Percentiles rank a stretch among this genome's conserved stretches.
Evolutionary conservation across 2,329 filamentous ascomycete species (phyloP).

Genomic region (Aphanocladium album): DNA sequence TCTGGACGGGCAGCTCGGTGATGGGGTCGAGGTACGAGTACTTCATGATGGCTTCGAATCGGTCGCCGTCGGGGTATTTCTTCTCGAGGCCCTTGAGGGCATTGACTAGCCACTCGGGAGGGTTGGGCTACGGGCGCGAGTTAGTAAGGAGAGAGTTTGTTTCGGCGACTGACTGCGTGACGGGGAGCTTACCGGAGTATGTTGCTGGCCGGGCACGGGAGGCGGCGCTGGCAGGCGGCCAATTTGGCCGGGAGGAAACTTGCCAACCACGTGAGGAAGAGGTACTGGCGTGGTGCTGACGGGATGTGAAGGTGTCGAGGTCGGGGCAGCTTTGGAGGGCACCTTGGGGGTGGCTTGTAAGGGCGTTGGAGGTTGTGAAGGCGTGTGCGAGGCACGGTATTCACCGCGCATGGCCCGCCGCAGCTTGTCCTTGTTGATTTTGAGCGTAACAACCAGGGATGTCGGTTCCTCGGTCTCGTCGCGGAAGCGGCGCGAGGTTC

Average conservation of each 20-base stretch:
- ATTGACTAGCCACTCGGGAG: constrained; percentile 77
- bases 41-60: constrained; percentile 88
- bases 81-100: constrained; percentile 68
- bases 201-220: constrained; percentile 50
- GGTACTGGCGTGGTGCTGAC: constrained; percentile 29
- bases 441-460: constrained; percentile 70
- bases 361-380: constrained; percentile 32
- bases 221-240: constrained; percentile 66
- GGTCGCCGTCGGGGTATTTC: constrained; percentile 67
- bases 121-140: constrained; percentile 58
- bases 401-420: constrained; percentile 58
- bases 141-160: not conserved
- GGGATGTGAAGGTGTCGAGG: constrained; percentile 33
- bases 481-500: constrained; percentile 60
- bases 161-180: not conserved
- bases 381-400: constrained; percentile 34
- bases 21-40: constrained; percentile 73
- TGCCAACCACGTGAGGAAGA: constrained; percentile 22
- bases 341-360: constrained; percentile 28
- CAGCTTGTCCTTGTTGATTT: constrained; percentile 66
- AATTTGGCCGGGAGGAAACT: constrained; percentile 48
- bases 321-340: constrained; percentile 26
- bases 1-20: constrained; percentile 60
- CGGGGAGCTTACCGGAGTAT: constrained; percentile 53
- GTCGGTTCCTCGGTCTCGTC: constrained; percentile 76